Evolutionary conservation across 495 filamentous ascomycete species (phyloP), one percentile per base, ranked within the genome.

Genomic region (Xylaria longipes): DNA sequence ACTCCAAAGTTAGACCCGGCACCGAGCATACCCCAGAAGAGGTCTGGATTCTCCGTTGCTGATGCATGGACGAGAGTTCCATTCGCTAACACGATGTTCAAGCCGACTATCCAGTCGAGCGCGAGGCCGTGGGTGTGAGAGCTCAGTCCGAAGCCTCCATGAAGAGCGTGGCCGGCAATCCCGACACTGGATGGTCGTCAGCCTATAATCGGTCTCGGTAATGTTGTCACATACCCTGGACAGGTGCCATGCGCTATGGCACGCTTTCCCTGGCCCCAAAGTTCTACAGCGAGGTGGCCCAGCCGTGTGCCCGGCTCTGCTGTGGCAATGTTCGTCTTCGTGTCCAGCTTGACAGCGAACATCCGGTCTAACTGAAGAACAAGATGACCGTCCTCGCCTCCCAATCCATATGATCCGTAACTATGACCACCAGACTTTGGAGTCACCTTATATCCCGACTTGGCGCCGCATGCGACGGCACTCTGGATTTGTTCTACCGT

Each of bases 221-320:
- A 50, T 56, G 35, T 60, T 41, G 67, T 8, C 25, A 77, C 78
- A 72, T 60, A 84, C 83, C 82, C 81, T 11, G 84, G 83, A 63
- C 82, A 86, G 48, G 82, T 86, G 27, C 84, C 84, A 64, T 86
- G 83, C 45, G 79, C 79, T 68, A 86, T 82, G 12, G 79, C 82
- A 6, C 84, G 75, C 43, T 78, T 79, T 7, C 84, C 84, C 67
- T 84, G 80, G 6, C 73, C 73, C 46, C 76, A 83, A 27, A 85
- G 71, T 48, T 78, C 75, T 1, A 77, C 74, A 1, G 82, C 82
- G 15, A 85, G 74, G 31, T 83, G 81, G 29, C 83, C 84, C 5
- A 85, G 72, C 15, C 82, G 71, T 7, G 82, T 75, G 20, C 84
- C 83, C 2, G 79, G 76, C 60, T 82, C 74, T 17, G 82, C 80